Base-by-base conservation (phyloP, 1,284 basidiomycete species). In the Cutaneotrichosporon mucoides region DNA sequence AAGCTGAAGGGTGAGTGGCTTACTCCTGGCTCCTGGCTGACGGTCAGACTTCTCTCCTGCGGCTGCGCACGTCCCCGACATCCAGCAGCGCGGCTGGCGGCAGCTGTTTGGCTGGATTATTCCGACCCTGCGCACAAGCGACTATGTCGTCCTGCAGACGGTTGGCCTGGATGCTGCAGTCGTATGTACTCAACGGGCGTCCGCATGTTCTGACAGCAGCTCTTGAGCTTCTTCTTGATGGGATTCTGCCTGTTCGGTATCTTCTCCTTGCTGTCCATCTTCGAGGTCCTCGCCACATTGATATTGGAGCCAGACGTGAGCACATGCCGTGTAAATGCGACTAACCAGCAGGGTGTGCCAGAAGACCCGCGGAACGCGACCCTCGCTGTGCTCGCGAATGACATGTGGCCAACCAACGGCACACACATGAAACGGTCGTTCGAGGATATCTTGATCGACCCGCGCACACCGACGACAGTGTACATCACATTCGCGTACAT, bases 81-180 rank as follows among this genome's bases (percentile, higher is more conserved):
- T 64, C 9, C 61, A 67, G 12, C 55, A 62, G 36, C 40, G 61
- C 1, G 63, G 63, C 1, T 56, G 54, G 13, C 45, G 49, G 11
- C 52, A 70, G 0, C 89, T 95, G 78, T 92, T 97, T 77, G 91
- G 91, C 16, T 99, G 95, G 95, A 90, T 98, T 64, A 75, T 92
- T 64, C 95, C 95, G 0, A 98, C 94, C 0, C 82, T 97, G 57
- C 82, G 84, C 58, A 92, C 89, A 0, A 92, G 90, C 46, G 95
- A 98, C 72, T 92, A 90, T 68, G 89, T 90, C 3, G 87, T 98
- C n/a, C 82, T 98, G 0, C 94, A 98, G 73, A 94, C 95, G 44
- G 94, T 98, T 10, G 95, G 95, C 0, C 79, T 99, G 51, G 95
- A 99, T 77, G 95, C 93, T 43, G 92, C 92, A 5, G 92, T 98